phyloP scores from a whole-genome alignment of 75 land plant species.

The Pseudotsuga menziesii region DNA sequence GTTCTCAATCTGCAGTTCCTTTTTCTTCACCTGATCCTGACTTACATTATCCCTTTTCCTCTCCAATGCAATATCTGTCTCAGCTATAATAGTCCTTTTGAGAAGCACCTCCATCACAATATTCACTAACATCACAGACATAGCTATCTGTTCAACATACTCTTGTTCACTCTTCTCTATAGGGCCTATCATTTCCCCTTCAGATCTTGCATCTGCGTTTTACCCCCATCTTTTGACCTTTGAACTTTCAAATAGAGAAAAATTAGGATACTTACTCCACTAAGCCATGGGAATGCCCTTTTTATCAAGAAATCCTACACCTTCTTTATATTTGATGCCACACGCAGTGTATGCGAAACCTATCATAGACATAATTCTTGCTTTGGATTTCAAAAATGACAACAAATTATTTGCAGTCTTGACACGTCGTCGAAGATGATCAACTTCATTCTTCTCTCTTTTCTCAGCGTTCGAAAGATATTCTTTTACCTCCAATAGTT shows the following conservation, averaged over 20 bases:
- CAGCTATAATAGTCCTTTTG: constrained; percentile 75
- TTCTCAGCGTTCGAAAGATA: constrained; percentile 35
- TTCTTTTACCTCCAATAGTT: constrained; percentile 49
- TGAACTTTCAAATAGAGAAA: constrained; percentile 31
- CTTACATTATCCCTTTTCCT: constrained; percentile 43
- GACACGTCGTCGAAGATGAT: constrained; percentile 53
- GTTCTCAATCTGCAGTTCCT: constrained; percentile 51
- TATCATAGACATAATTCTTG: constrained; percentile 60
- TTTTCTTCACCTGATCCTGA: constrained; percentile 63
- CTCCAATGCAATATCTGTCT: constrained; percentile 60
- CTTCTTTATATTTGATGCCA: constrained; percentile 67
- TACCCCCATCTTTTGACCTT: constrained; percentile 16
- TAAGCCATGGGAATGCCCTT: constrained; percentile 47
- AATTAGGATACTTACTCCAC: constrained; percentile 54
- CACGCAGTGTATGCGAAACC: constrained; percentile 62
- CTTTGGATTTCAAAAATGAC: constrained; percentile 67
- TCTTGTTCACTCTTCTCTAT: constrained; percentile 41
- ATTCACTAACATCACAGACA: constrained; percentile 48
- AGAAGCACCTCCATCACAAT: constrained; percentile 79
- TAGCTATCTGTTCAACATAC: constrained; percentile 51
- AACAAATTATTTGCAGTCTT: constrained; percentile 58
- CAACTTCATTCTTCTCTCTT: constrained; percentile 46
- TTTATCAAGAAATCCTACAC: constrained; percentile 60
- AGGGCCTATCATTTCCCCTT: constrained; percentile 21
- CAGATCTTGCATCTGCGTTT: not conserved